Conservation (phyloP, 768 basidiomycete species). For the Podaxis pistillaris region DNA sequence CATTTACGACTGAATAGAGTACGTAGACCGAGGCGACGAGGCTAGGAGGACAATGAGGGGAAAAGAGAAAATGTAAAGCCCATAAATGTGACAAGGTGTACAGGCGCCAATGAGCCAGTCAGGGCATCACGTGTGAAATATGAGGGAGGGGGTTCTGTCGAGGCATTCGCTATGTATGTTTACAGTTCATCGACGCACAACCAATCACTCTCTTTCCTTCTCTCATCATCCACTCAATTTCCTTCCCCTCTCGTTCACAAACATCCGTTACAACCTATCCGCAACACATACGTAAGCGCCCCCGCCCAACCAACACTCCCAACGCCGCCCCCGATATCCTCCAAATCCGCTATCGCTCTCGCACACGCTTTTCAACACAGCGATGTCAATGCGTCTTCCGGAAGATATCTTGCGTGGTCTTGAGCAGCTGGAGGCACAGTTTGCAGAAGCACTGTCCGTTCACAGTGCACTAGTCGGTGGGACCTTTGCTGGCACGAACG, state of each 20-base stretch:
- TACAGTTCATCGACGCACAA: constrained; percentile 3
- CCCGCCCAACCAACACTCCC: background rate
- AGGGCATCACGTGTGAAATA: constrained; percentile 12
- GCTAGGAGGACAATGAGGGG: background rate
- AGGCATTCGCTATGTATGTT: constrained; percentile 6
- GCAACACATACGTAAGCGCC: background rate
- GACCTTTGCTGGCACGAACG: background rate
- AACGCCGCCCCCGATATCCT: background rate
- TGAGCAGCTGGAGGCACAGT: constrained; percentile 12
- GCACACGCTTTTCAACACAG: background rate
- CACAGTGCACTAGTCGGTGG: constrained; percentile 13
- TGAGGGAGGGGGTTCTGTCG: background rate
- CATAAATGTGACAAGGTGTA: background rate
- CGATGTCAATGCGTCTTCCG: constrained; percentile 7
- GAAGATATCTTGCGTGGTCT: constrained; percentile 11
- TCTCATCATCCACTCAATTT: constrained; percentile 4
- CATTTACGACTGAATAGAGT: background rate
- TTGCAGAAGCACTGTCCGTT: constrained; percentile 12
- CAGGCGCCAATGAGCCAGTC: background rate
- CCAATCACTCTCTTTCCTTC: constrained; percentile 7
- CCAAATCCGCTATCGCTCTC: background rate
- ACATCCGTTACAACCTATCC: background rate
- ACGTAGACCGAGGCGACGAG: background rate
- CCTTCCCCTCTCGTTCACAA: background rate
- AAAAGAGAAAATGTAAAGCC: background rate